Evolutionary conservation across 208 protist species (phyloP), one percentile per base, ranked within the genome.

Genomic region (Lotmaria passim): DNA sequence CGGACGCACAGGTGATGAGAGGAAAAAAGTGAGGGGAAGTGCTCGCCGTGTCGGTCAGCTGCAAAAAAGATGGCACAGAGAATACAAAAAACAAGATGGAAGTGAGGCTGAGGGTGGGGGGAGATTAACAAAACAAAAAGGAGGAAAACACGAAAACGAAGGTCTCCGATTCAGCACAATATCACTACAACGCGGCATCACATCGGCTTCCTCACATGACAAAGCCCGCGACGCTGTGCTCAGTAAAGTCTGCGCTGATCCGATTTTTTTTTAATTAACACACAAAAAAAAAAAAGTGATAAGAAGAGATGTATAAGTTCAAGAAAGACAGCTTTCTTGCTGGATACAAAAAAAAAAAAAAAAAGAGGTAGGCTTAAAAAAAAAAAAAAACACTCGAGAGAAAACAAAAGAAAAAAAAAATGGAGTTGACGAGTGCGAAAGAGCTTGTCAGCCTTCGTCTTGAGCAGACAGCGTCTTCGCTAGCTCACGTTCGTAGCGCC

Each of bases 401-500:
- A 21, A 1, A 38, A n/a, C n/a, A 39, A 21, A 6, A 31, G 24
- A 26, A 7, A 31, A 31, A n/a, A 34, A 34, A 24, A 57, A 57
- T 10, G 7, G 3, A 57, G 51, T 41, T 6, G 14, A 57, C 3
- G 41, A 26, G 48, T n/a, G 24, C 48, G n/a, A 52, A 31, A 12
- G 7, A 46, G 15, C 5, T 5, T 26, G 15, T 41, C 10, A 64
- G 21, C 2, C 5, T 1, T 53, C 30, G 14, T 43, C 59, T 3
- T 53, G 26, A 7, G 3, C 5, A 21, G 59, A 26, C 24, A 53
- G 15, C n/a, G 43, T 28, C 44, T 64, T 53, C 31, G 11, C 30
- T 14, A 43, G 3, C n/a, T 51, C 69, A 8, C 50, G 61, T 36
- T 69, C 61, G 28, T 76, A 76, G 31, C n/a, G 44, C 17, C 62